Conservation (phyloP, 345 rosid species). For the Eucalyptus cloeziana region DNA sequence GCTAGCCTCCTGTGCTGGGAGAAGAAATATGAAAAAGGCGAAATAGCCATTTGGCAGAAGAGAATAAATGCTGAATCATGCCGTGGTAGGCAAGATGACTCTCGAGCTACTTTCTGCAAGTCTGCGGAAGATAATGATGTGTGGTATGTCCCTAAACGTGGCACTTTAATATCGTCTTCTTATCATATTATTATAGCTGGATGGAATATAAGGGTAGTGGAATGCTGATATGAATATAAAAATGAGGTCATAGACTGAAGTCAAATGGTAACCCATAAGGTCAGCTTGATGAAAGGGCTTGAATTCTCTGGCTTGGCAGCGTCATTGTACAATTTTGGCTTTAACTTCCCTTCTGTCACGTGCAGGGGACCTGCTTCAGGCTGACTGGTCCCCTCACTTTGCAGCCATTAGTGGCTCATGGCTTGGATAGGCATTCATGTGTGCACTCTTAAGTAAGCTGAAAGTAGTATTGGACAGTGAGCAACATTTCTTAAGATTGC, state of each 20-base stretch:
- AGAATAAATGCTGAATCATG: conserved; percentile 54
- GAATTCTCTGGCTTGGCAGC: background rate
- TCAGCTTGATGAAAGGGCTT: background rate
- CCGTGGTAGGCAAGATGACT: conserved; percentile 45
- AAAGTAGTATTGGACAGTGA: background rate
- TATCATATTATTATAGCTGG: background rate
- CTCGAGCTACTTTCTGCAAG: conserved; percentile 62
- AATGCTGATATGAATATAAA: background rate
- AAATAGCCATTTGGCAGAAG: conserved; percentile 95
- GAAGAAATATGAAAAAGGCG: conserved; percentile 82
- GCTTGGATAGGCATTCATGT: background rate
- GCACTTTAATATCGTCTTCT: background rate
- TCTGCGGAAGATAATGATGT: conserved; percentile 64
- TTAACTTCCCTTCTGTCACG: background rate
- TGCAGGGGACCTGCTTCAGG: background rate
- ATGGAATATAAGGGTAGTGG: background rate
- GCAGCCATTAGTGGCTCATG: background rate
- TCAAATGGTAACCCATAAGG: background rate
- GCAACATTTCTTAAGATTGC: background rate
- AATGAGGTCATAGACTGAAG: background rate
- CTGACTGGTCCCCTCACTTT: background rate
- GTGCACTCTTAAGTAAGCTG: background rate
- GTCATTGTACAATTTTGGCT: background rate
- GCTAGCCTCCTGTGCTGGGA: conserved; percentile 98
- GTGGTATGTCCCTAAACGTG: conserved; percentile 34